Percentiles rank a stretch among this genome's conserved stretches.
Conservation (phyloP, 2,329 filamentous ascomycete species). For the Fusarium sacchari region DNA sequence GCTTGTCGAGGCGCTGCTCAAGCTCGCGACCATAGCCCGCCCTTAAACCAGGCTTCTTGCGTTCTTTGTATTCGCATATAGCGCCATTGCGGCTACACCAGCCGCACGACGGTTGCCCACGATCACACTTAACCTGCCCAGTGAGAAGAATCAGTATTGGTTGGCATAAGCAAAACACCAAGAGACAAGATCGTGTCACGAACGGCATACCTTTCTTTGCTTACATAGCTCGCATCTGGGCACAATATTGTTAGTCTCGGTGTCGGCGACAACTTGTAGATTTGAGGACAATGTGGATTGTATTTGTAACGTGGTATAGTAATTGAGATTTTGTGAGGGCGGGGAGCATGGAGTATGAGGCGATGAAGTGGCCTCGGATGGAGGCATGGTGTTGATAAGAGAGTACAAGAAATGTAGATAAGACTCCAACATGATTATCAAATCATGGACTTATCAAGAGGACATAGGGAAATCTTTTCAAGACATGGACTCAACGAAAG, state of each 20-base stretch:
- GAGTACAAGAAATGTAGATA: conserved; percentile 34
- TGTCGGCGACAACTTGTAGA: conserved; percentile 22
- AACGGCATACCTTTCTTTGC: conserved; percentile 73
- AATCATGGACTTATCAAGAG: conserved; percentile 13
- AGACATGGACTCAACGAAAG: conserved; percentile 11
- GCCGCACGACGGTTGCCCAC: conserved; percentile 76
- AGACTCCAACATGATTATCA: conserved; percentile 33
- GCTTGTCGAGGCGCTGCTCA: conserved; percentile 75
- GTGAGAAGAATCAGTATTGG: conserved; percentile 16
- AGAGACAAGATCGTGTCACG: not conserved
- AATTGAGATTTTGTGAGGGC: conserved; percentile 20
- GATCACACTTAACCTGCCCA: conserved; percentile 76
- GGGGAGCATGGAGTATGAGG: conserved; percentile 30
- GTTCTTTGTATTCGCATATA: conserved; percentile 73
- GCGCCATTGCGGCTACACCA: conserved; percentile 74
- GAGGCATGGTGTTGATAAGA: conserved; percentile 35
- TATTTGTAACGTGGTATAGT: conserved; percentile 12
- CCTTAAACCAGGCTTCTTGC: conserved; percentile 72
- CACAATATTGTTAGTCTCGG: conserved; percentile 50
- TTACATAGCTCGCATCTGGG: conserved; percentile 80
- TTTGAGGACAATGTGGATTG: conserved; percentile 29
- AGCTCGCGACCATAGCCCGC: conserved; percentile 78
- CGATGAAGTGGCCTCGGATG: conserved; percentile 23
- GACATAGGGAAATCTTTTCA: not conserved
- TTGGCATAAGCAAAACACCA: not conserved